Evolutionary conservation across 148 eudicot genomes (phyloP), one percentile per base, ranked within the genome.

Genomic region (Gaultheria prostrata): DNA sequence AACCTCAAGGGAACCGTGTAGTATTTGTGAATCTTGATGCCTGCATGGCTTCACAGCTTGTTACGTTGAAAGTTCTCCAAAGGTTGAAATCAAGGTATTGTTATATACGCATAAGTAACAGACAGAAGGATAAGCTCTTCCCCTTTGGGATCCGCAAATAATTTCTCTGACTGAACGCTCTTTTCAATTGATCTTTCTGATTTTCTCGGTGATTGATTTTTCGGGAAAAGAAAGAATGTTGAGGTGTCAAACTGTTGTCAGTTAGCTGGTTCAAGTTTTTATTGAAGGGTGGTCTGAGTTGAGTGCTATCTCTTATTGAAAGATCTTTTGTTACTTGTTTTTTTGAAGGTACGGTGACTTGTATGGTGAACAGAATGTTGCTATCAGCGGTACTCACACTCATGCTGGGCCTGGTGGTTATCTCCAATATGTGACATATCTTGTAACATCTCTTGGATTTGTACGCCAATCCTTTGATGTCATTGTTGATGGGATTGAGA

Each of bases 381-480:
- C 98, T 79, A 94, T 97, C 53, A 94, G 99, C 83, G 99, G 99
- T 56, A 97, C 91, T 81, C 99, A 97, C 83, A 93, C 99, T 11
- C 99, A 97, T 87, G 98, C 99, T 85, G 99, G 99, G 57, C 99
- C 99, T 20, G 99, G 97, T 51, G 99, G 99, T 73, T 93, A 93
- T 88, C 94, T 97, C 17, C 98, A 97, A 85, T 93, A 97, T 89
- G 89, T 97, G 78, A 89, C 92, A 70, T 95, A 95, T 84, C 88
- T 94, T 82, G 89, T 95, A 48, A 95, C 98, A 57, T 95, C 98
- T 83, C 92, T 95, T 73, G 98, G 98, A 79, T 95, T 95, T 87
- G 97, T 95, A 56, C 98, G 92, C 71, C 96, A 95, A 77, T 95
- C 98, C 14, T 95, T 95, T 88, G 93, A 95, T 84, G 98, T 88